Evolutionary conservation across 2,329 filamentous ascomycete species (phyloP), one percentile per base, ranked within the genome.

Genomic region (Neofusicoccum umdonicola): DNA sequence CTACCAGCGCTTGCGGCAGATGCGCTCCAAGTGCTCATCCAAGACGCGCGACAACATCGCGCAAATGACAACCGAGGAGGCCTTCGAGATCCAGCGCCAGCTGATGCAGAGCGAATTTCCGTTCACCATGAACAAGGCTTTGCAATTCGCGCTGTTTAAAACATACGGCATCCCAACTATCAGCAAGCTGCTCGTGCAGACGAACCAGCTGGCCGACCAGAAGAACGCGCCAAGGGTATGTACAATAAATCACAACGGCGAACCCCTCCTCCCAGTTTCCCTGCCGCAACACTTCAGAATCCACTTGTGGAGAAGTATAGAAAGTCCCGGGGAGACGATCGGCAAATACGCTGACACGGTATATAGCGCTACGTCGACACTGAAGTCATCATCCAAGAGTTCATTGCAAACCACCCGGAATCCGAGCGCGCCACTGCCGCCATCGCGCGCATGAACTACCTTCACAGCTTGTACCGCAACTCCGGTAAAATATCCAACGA

Each of bases 401-500:
- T 77, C 50, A 64, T 73, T 9, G 56, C 42, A 1, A 64, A 71
- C 39, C 41, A 69, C 35, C 74, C 74, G 1, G 67, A 68, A 39
- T 72, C 71, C 8, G 77, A 82, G n/a, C 70, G 76, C 2, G 66
- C 71, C 31, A 74, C 70, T 37, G 68, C 68, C 6, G 85, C 84
- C 2, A 80, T 90, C 52, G 83, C 86, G 3, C 83, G 87, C 39
- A 86, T 88, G 78, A 89, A 89, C 71, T 89, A 83, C 70, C 77
- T 90, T 3, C 88, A 90, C 72, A 74, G 75, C 22, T 74, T 79
- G 2, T 89, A 89, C 72, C 83, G 83, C 54, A 79, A 82, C 54
- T 78, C 83, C 0, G 85, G 85, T 44, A 84, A 84, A 69, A 90
- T 90, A 67, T 79, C 79, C 4, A 84, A 89, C 52, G 79, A 83